phyloP scores from a whole-genome alignment of 208 protist genomes.

The Leishmania braziliensis region DNA sequence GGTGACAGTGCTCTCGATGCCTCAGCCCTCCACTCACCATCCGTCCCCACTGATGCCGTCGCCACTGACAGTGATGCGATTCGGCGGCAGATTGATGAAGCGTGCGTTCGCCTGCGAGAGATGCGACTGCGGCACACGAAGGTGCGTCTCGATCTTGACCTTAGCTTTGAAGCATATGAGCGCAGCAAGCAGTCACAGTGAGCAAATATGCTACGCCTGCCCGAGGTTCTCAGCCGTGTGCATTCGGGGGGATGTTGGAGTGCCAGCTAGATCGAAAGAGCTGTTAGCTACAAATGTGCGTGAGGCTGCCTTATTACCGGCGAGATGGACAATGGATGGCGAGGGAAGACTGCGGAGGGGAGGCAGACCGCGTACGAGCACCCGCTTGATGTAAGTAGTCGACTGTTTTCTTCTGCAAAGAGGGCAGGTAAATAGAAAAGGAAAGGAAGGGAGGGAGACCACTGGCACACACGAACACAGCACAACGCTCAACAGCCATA shows the following conservation, averaged over 20 bases:
- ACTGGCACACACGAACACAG: neutral
- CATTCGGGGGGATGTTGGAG: neutral
- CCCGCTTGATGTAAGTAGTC: constrained; percentile 9
- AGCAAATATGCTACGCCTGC: neutral
- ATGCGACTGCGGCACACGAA: constrained; percentile 43
- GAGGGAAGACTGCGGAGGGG: neutral
- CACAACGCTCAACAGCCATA: neutral
- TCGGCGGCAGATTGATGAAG: constrained; percentile 42
- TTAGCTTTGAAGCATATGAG: constrained; percentile 69
- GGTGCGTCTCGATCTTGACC: constrained; percentile 61
- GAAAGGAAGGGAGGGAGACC: neutral
- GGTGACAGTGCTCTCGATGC: neutral
- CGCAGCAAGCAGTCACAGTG: constrained; percentile 33
- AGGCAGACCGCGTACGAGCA: neutral
- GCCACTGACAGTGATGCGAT: constrained; percentile 20
- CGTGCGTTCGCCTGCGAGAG: constrained; percentile 36
- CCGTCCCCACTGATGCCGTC: neutral
- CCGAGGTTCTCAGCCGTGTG: neutral
- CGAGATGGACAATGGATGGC: neutral
- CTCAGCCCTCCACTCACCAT: neutral
- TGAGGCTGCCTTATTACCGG: neutral
- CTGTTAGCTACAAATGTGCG: neutral
- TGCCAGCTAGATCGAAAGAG: neutral
- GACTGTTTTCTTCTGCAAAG: neutral
- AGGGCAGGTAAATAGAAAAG: neutral